A percentile compares a stretch with the other conserved stretches of the same genome.
Conservation (phyloP, 345 rosid species). For the Boechera stricta region DNA sequence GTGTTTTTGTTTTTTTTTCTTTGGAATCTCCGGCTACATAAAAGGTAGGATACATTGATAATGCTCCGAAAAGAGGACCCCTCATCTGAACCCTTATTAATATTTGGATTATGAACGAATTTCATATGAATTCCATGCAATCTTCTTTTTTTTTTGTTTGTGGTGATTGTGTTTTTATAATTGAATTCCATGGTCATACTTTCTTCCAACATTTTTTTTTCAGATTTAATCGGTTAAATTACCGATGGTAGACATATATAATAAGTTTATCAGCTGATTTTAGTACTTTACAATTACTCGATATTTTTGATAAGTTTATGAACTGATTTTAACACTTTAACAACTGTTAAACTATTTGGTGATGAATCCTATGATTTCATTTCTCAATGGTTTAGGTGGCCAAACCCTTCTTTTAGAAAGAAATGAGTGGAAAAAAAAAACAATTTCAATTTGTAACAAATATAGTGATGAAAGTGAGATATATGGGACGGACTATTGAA, state of each 20-base stretch:
- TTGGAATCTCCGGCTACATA: conserved; percentile 15
- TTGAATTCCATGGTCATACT: neutral
- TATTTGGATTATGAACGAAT: neutral
- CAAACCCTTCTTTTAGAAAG: neutral
- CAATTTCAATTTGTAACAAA: neutral
- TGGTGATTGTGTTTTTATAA: neutral
- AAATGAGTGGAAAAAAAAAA: neutral
- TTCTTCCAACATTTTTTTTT: no score
- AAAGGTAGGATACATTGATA: neutral
- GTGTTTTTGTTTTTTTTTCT: conserved; percentile 27
- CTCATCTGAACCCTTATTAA: conserved; percentile 7
- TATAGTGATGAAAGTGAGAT: conserved; percentile 19
- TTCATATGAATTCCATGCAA: neutral
- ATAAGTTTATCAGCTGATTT: neutral
- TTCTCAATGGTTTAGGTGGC: conserved; percentile 8
- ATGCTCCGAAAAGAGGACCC: neutral
- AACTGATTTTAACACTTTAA: neutral
- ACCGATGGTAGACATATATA: no score
- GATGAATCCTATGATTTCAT: neutral
- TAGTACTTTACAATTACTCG: neutral
- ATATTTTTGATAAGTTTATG: neutral
- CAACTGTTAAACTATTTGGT: neutral
- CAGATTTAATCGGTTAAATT: no score
- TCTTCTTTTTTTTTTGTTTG: neutral
- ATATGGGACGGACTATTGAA: conserved; percentile 22